Base-by-base conservation (phyloP, 2,329 filamentous ascomycete genomes). In the Malbranchea cinnamomea region DNA sequence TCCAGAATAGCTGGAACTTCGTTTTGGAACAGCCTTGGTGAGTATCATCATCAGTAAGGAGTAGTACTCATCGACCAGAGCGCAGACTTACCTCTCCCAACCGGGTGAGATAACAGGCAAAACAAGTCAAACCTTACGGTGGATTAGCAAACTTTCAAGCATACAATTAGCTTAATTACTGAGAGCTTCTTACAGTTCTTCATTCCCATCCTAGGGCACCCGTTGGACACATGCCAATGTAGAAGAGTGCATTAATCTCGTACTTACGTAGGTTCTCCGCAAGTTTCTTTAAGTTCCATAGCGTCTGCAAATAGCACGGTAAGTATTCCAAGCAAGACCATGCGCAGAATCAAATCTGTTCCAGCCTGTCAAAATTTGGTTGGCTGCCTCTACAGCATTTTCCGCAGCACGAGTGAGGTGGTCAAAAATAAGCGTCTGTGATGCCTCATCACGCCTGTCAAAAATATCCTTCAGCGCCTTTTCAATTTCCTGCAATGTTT, bases 251-350 rank as follows among this genome's bases (percentile, higher is more conserved):
- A n/a, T n/a, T n/a, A n/a, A n/a, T n/a, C n/a, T n/a, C n/a, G n/a
- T n/a, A 30, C 22, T 25, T 20, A 30, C 24, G 47, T 47, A 35
- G 29, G 40, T 34, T 15, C 60, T 59, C 18, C 48, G 42, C 4
- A 34, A 22, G 29, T 58, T 59, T 2, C 47, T 41, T 39, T 50
- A 71, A 2, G 57, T 54, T 4, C 66, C 70, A 31, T 60, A 41
- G 25, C 68, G 57, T 23, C 64, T 53, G 29, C 64, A 64, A 2
- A 65, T 58, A 6, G 71, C 71, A 45, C 63, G 68, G 40, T 74
- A 75, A 0, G 70, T 72, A 2, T 49, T 15, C 50, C 54, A 74
- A 19, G 45, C 40, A 8, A 68, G 45, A 2, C 67, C 68, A 7
- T n/a, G n/a, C n/a, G n/a, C n/a, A n/a, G n/a, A n/a, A n/a, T n/a